These are phyloP conservation scores for Leishmania gerbilli DNA, from an alignment of 208 protist species.

Conservation along the genomic window DNA sequence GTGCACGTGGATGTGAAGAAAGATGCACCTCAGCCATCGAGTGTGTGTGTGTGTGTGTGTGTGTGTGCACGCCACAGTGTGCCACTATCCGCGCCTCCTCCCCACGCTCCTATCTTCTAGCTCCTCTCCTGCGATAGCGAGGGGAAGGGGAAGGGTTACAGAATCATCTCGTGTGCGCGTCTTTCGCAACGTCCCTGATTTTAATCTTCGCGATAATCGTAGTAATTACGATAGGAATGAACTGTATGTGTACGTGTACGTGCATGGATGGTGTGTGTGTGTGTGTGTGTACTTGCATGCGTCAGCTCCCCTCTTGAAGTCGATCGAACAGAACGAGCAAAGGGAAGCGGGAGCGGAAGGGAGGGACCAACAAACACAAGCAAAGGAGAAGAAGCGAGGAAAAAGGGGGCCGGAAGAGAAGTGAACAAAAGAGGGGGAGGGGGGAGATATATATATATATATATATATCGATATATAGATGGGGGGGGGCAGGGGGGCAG, in stretches of 20 bases:
- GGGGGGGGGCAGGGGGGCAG: no score
- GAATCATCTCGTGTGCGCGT: background rate
- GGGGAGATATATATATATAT: no score
- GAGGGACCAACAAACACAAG: background rate
- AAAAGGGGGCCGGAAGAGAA: background rate
- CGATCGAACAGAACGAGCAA: background rate
- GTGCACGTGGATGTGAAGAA: background rate
- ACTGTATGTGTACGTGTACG: background rate
- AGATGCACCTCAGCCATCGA: background rate
- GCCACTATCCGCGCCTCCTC: background rate
- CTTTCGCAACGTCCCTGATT: background rate
- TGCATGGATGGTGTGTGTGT: background rate
- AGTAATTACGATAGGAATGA: background rate
- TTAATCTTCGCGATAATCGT: background rate
- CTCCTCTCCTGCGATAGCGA: background rate
- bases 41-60: background rate
- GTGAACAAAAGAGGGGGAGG: no score
- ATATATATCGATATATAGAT: no score
- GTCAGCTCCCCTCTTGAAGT: no score
- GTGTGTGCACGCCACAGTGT: background rate
- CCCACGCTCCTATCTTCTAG: background rate
- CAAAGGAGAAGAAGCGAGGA: background rate
- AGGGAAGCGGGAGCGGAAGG: background rate
- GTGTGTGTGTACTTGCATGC: background rate
- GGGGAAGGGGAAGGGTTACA: background rate